Evolutionary conservation across 768 basidiomycete species (phyloP).

Genomic region (Scleroderma bovista): DNA sequence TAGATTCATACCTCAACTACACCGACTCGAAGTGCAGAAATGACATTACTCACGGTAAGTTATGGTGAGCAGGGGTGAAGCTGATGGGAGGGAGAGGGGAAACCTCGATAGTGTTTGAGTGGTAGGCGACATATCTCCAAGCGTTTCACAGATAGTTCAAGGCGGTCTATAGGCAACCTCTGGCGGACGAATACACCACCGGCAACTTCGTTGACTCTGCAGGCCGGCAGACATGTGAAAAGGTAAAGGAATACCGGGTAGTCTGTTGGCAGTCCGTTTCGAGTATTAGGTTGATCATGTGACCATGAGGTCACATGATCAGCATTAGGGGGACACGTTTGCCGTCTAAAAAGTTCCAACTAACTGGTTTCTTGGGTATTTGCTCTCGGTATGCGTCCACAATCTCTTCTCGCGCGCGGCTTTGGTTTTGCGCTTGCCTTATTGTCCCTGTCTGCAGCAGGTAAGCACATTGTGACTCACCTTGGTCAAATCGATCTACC

Average conservation of each 20-base stretch:
- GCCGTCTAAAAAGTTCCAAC: neutral
- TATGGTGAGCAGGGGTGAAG: slow-evolving; percentile 55
- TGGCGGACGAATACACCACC: no score
- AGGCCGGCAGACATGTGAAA: neutral
- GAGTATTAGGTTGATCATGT: neutral
- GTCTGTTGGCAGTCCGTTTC: no score
- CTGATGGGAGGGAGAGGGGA: slow-evolving; percentile 44
- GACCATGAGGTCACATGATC: neutral
- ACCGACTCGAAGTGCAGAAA: neutral
- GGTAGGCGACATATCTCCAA: neutral
- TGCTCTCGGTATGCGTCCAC: slow-evolving; percentile 28
- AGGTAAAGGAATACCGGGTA: no score
- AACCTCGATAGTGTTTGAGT: slow-evolving; percentile 29
- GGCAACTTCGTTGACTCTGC: no score
- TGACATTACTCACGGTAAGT: slow-evolving; percentile 50
- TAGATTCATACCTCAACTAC: neutral
- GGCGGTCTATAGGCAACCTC: no score
- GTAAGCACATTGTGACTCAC: slow-evolving; percentile 10
- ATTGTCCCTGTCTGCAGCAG: slow-evolving; percentile 24
- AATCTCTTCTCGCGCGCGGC: slow-evolving; percentile 21
- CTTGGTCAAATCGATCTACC: neutral
- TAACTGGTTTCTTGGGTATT: neutral
- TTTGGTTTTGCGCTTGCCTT: slow-evolving; percentile 25
- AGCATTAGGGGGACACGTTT: neutral
- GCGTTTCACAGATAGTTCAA: no score